A percentile compares a stretch with the other conserved stretches of the same genome.
Conservation (phyloP, 2,329 filamentous ascomycete species). For the Epichloe elymi region DNA sequence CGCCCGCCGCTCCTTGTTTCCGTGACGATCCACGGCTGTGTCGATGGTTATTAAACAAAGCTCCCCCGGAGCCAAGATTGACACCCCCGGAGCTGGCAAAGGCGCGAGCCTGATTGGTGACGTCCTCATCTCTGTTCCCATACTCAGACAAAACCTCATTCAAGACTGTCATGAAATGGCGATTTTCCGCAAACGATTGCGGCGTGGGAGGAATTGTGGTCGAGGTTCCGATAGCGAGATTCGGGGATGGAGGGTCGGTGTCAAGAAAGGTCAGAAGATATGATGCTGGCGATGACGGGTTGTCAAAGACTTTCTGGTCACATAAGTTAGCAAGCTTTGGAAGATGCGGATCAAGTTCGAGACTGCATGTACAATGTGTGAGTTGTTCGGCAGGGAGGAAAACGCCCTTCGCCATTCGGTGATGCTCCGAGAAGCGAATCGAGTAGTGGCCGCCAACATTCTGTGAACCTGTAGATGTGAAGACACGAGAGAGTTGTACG, state of each 20-base stretch:
- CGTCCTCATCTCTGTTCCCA: constrained; percentile 41
- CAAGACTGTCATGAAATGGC: constrained; percentile 43
- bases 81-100: constrained; percentile 46
- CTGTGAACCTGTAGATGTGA: background rate
- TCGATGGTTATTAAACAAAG: constrained; percentile 32
- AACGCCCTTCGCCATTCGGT: constrained; percentile 19
- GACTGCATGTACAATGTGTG: constrained; percentile 33
- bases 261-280: constrained; percentile 48
- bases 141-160: constrained; percentile 42
- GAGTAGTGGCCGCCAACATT: constrained; percentile 17
- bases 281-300: constrained; percentile 28
- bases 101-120: constrained; percentile 43
- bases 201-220: constrained; percentile 48
- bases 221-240: constrained; percentile 46
- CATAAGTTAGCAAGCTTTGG: constrained; percentile 2
- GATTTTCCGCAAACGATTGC: constrained; percentile 45
- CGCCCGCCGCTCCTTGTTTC: constrained; percentile 31
- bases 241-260: constrained; percentile 37
- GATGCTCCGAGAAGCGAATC: constrained; percentile 11
- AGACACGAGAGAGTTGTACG: background rate
- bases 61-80: constrained; percentile 39
- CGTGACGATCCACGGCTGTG: constrained; percentile 19
- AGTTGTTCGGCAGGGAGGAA: constrained; percentile 36
- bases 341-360: background rate
- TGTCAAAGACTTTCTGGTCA: constrained; percentile 44